Evolutionary conservation across 75 land plant genomes (phyloP).

Genomic region (Cupressus sempervirens): DNA sequence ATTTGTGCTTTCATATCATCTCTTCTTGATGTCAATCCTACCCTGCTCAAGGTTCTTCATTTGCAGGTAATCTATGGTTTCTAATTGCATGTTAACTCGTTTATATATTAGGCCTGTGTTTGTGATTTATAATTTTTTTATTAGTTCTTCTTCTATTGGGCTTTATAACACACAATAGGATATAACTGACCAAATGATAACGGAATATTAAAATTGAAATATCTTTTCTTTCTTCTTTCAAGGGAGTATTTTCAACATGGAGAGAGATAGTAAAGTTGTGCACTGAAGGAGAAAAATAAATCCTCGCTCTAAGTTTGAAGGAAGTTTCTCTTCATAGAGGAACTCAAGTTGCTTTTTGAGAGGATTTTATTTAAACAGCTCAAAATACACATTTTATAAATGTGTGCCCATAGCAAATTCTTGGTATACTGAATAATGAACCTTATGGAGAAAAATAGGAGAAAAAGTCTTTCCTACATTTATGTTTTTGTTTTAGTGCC

Average conservation of each 20-base stretch:
- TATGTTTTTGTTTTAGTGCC: neutral
- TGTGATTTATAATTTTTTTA: neutral
- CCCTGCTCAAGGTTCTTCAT: conserved; percentile 43
- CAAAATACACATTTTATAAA: neutral
- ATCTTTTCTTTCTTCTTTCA: neutral
- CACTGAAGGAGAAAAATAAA: neutral
- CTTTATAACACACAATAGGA: neutral
- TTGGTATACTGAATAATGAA: neutral
- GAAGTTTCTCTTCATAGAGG: neutral
- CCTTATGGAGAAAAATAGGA: neutral
- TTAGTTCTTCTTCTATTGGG: neutral
- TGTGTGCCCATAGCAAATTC: neutral
- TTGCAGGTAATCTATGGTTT: conserved; percentile 26
- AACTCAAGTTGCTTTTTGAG: neutral
- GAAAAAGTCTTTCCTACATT: neutral
- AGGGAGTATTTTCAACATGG: neutral
- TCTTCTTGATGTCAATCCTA: conserved; percentile 28
- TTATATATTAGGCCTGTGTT: neutral
- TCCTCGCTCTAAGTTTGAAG: neutral
- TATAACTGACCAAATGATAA: neutral
- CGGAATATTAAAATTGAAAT: neutral
- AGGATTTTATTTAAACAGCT: neutral
- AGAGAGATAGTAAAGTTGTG: neutral
- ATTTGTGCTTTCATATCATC: conserved; percentile 38
- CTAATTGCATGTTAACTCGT: neutral